phyloP scores from a whole-genome alignment of 495 filamentous ascomycete genomes.

The Amphirosellinia nigrospora region DNA sequence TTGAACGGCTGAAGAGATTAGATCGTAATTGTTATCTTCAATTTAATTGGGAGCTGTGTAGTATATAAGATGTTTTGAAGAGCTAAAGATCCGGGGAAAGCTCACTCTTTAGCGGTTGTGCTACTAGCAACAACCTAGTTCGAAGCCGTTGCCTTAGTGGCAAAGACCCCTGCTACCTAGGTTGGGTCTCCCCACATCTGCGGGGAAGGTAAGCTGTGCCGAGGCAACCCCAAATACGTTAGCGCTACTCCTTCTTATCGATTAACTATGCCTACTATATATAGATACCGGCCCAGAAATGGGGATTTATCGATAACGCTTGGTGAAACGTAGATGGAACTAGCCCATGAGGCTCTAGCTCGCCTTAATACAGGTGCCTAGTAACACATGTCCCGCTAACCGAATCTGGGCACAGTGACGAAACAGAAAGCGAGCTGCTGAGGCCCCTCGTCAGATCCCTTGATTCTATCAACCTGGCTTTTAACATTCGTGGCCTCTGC shows the following conservation, averaged over 20 bases:
- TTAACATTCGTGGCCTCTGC: conserved; percentile 6
- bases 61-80: background rate
- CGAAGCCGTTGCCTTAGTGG: background rate
- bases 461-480: conserved; percentile 13
- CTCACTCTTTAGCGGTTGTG: background rate
- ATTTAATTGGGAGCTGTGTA: background rate
- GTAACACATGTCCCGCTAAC: conserved; percentile 11
- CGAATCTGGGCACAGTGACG: conserved; percentile 19
- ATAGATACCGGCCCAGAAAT: too few relatives aligned
- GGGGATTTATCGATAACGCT: conserved; percentile 12
- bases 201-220: conserved; percentile 10
- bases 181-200: background rate
- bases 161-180: background rate
- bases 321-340: conserved; percentile 10
- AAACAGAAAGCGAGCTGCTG: background rate
- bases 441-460: conserved; percentile 7
- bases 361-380: background rate
- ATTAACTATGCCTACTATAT: too few relatives aligned
- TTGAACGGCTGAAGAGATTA: background rate
- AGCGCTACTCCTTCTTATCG: too few relatives aligned
- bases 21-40: background rate
- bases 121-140: background rate
- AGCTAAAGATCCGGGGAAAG: background rate
- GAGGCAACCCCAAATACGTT: conserved; percentile 11
- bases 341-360: background rate